These are phyloP conservation scores for Kregervanrija delftensis DNA, from an alignment of 805 yeast species.

Conservation along the genomic window DNA sequence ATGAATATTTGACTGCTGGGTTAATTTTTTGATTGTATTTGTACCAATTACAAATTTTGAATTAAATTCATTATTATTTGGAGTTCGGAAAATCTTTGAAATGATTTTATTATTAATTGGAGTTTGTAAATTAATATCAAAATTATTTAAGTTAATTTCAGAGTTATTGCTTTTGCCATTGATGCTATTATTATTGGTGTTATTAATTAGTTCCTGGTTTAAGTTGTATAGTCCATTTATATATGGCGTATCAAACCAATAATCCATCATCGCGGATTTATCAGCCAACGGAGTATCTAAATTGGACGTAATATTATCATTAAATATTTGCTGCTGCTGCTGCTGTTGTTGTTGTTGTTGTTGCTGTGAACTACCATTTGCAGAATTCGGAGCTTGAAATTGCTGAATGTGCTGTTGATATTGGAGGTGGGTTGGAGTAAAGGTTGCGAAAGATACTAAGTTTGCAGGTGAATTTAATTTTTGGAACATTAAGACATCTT, in stretches of 20 bases:
- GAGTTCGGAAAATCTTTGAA: constrained; percentile 4
- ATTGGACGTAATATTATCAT: neutral
- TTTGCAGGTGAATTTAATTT: neutral
- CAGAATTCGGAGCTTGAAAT: neutral
- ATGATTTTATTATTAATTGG: neutral
- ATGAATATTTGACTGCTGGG: neutral
- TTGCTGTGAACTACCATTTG: neutral
- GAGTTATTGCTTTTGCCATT: neutral
- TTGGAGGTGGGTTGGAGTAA: constrained; percentile 2
- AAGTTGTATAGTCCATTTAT: constrained; percentile 8
- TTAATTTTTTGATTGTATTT: constrained; percentile 5
- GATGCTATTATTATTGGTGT: neutral
- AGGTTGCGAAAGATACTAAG: constrained; percentile 6
- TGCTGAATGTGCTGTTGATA: neutral
- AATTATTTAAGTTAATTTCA: neutral
- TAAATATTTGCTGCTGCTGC: neutral
- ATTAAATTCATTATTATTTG: constrained; percentile 1
- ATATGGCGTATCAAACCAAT: constrained; percentile 10
- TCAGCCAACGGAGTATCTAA: constrained; percentile 5
- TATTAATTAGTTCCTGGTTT: neutral
- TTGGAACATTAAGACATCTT: no score
- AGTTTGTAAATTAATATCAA: neutral
- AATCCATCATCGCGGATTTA: constrained; percentile 5
- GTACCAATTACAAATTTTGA: neutral
- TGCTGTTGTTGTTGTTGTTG: neutral